Conservation (phyloP, 78 protist species). For the Pigoraptor vietnamica region DNA sequence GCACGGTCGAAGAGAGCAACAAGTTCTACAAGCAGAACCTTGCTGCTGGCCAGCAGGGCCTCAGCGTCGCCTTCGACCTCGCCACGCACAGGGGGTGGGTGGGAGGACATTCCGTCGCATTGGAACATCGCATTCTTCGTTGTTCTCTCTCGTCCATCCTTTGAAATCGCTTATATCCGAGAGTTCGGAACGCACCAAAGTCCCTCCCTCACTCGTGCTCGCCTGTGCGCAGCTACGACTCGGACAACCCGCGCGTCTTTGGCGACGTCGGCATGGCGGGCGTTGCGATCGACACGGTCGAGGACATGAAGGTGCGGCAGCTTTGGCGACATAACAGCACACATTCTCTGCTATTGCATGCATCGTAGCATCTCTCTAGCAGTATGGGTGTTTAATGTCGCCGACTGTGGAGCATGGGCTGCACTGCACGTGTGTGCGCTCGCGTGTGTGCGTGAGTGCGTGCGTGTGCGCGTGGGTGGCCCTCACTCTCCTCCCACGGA, state of each 20-base stretch:
- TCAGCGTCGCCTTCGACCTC: constrained; percentile 95
- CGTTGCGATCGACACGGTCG: constrained; percentile 93
- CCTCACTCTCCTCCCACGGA: not conserved
- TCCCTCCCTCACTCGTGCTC: too few relatives aligned
- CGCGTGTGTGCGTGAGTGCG: not conserved
- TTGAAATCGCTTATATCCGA: too few relatives aligned
- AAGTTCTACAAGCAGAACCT: constrained; percentile 80
- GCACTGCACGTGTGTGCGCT: not conserved
- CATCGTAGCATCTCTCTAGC: too few relatives aligned
- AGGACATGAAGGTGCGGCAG: constrained; percentile 81
- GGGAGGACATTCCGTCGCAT: not conserved
- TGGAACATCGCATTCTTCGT: not conserved
- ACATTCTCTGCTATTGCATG: not conserved
- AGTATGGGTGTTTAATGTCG: too few relatives aligned
- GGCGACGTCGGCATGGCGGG: constrained; percentile 99
- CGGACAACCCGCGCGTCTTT: constrained; percentile 86
- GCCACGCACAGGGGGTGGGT: constrained; percentile 93
- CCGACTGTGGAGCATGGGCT: too few relatives aligned
- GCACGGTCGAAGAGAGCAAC: constrained; percentile 95
- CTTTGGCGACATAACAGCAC: not conserved
- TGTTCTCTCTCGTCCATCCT: too few relatives aligned
- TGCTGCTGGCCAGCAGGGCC: constrained; percentile 89
- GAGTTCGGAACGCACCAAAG: too few relatives aligned
- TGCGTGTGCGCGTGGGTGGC: not conserved
- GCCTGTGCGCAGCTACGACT: constrained; percentile 87